Conservation (phyloP, 768 basidiomycete species). For the Naematelia aurantialba region DNA sequence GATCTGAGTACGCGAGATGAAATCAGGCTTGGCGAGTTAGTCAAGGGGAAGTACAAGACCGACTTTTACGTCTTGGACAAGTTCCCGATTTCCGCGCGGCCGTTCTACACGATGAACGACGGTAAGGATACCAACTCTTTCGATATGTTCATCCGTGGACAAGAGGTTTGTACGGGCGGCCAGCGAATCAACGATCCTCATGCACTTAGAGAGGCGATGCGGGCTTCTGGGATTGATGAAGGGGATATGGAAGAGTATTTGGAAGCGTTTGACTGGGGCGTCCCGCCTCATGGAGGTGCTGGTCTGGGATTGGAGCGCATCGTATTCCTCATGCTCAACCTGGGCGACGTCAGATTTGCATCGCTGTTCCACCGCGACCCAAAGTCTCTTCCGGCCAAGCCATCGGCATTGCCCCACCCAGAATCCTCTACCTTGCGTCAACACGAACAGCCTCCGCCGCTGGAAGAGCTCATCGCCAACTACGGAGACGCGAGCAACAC, state of each 20-base stretch:
- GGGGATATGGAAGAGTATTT: constrained; percentile 84
- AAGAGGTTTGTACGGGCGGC: constrained; percentile 94
- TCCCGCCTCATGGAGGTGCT: constrained; percentile 92
- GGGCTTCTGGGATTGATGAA: constrained; percentile 76
- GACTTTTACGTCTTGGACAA: constrained; percentile 99
- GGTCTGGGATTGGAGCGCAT: constrained; percentile 91
- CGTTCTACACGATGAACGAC: constrained; percentile 96
- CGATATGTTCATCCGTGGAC: constrained; percentile 98
- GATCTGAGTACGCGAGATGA: constrained; percentile 95
- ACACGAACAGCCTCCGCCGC: constrained; percentile 43
- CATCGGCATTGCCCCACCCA: constrained; percentile 22
- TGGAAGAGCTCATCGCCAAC: constrained; percentile 60
- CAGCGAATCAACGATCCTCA: constrained; percentile 88
- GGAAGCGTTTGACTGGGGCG: constrained; percentile 87
- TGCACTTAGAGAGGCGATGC: constrained; percentile 77
- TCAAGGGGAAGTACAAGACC: constrained; percentile 86
- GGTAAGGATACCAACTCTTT: constrained; percentile 84
- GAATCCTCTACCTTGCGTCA: constrained; percentile 13
- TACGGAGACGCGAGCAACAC: constrained; percentile 68
- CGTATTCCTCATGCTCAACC: constrained; percentile 89
- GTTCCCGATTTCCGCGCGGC: constrained; percentile 86
- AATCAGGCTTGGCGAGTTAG: constrained; percentile 77
- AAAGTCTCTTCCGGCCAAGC: constrained; percentile 60
- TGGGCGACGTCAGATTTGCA: constrained; percentile 86
- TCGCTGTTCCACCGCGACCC: constrained; percentile 94